Percentiles rank a stretch among this genome's conserved stretches.
phyloP scores from a whole-genome alignment of 495 filamentous ascomycete genomes.

The Trichoderma erinaceum region DNA sequence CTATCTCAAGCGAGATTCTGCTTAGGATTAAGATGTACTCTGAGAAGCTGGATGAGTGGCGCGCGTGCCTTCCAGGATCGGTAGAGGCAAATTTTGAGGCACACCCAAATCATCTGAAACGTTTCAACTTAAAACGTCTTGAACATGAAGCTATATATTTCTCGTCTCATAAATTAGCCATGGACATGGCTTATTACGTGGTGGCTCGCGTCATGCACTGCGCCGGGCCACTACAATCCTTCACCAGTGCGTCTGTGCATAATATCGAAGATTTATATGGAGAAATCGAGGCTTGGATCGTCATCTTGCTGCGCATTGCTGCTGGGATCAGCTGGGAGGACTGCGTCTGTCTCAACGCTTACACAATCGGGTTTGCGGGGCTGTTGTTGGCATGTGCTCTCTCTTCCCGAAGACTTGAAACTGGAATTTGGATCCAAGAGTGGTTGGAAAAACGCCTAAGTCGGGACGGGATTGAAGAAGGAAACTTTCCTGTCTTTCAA shows the following conservation, averaged over 20 bases:
- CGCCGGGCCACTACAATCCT: conserved; percentile 17
- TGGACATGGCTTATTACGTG: conserved; percentile 29
- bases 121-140: background rate
- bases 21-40: background rate
- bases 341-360: conserved; percentile 24
- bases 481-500: conserved; percentile 30
- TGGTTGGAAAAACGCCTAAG: conserved; percentile 23
- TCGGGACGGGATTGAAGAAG: conserved; percentile 26
- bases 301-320: conserved; percentile 23
- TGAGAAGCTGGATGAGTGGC: background rate
- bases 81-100: background rate
- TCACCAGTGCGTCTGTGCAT: background rate
- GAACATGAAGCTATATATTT: conserved; percentile 16
- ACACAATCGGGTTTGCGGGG: conserved; percentile 31
- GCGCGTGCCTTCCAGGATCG: background rate
- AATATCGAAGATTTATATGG: conserved; percentile 12
- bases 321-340: conserved; percentile 21
- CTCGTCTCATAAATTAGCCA: conserved; percentile 26
- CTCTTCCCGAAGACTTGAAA: conserved; percentile 22
- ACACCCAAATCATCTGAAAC: background rate
- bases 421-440: conserved; percentile 23
- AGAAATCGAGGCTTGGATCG: conserved; percentile 23
- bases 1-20: background rate
- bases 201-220: conserved; percentile 30
- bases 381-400: conserved; percentile 25